phyloP scores from a whole-genome alignment of 192 early-diverging fungal genomes.

The Entomortierella chlamydospora region DNA sequence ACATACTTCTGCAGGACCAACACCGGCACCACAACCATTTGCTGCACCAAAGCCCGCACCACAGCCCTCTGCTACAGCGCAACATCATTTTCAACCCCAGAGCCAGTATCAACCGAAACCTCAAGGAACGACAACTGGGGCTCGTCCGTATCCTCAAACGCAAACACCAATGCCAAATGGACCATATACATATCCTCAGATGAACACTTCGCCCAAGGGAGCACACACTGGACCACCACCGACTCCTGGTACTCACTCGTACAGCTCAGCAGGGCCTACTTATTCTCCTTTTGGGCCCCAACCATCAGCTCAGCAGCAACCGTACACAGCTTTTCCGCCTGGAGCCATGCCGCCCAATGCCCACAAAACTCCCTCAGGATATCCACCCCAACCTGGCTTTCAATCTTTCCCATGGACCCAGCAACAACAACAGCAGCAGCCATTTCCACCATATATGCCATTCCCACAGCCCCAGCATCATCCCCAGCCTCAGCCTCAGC shows the following conservation, averaged over 20 bases:
- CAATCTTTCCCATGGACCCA: not conserved
- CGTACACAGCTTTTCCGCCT: constrained; percentile 8
- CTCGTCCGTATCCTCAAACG: not conserved
- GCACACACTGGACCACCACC: not conserved
- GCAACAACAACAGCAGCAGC: too few species aligned
- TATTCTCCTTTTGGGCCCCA: not conserved
- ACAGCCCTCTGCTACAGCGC: not conserved
- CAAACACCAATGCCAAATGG: not conserved
- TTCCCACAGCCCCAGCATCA: constrained; percentile 3
- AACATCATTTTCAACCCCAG: constrained; percentile 3
- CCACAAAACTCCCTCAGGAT: not conserved
- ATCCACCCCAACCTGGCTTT: not conserved
- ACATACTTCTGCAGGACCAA: not conserved
- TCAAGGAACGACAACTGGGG: not conserved
- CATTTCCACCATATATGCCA: not conserved
- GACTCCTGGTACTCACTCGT: not conserved
- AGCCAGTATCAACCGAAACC: constrained; percentile 14
- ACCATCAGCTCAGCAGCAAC: not conserved
- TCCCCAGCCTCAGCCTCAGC: constrained; percentile 2
- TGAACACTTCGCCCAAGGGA: not conserved
- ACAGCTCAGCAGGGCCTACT: not conserved
- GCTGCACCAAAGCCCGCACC: not conserved
- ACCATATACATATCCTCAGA: constrained; percentile 1
- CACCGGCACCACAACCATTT: not conserved
- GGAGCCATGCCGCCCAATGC: not conserved